These are phyloP conservation scores for Solioccasus polychromus DNA, from an alignment of 768 basidiomycete species.

Conservation along the genomic window DNA sequence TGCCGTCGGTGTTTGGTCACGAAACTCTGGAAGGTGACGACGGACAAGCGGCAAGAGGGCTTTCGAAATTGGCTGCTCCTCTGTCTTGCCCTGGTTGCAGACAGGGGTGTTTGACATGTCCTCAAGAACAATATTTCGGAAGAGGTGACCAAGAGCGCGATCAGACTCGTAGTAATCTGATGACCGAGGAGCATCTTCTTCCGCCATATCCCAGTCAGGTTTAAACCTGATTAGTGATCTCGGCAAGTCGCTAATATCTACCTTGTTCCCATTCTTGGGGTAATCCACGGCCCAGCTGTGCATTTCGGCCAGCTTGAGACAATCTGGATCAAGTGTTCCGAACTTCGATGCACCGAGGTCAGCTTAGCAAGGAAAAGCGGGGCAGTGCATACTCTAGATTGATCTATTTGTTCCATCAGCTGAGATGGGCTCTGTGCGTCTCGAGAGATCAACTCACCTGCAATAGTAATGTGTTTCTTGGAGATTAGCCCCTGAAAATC, in stretches of 20 bases:
- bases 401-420: constrained; percentile 45
- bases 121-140: constrained; percentile 54
- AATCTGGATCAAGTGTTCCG: constrained; percentile 58
- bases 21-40: constrained; percentile 14
- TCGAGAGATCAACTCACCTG: constrained; percentile 43
- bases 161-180: constrained; percentile 71
- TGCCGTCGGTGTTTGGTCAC: neutral
- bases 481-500: constrained; percentile 61
- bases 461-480: constrained; percentile 64
- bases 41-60: constrained; percentile 21
- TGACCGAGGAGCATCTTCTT: constrained; percentile 48
- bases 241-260: constrained; percentile 54
- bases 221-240: constrained; percentile 58
- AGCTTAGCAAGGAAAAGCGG: neutral
- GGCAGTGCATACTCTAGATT: constrained; percentile 53
- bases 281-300: constrained; percentile 69
- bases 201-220: constrained; percentile 76
- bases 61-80: constrained; percentile 32
- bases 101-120: constrained; percentile 25
- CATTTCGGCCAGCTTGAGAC: constrained; percentile 59
- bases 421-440: neutral
- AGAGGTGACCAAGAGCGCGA: constrained; percentile 70
- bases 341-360: constrained; percentile 34
- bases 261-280: constrained; percentile 71
- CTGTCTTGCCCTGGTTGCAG: constrained; percentile 11